phyloP scores from a whole-genome alignment of 108 stramenopile species.

The Nitzschia inconspicua region DNA sequence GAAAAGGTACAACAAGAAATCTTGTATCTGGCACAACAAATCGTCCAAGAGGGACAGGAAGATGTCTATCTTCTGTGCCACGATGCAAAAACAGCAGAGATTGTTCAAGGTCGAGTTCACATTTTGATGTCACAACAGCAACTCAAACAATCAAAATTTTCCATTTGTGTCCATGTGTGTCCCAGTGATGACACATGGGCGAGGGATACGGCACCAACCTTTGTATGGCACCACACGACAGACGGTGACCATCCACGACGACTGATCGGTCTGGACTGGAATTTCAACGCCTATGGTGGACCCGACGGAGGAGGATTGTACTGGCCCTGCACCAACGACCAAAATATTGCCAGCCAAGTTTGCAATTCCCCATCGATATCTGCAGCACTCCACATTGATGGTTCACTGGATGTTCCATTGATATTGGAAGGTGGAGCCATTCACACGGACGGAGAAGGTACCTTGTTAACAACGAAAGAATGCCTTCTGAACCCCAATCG shows the following conservation, averaged over 20 bases:
- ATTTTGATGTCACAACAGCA: background rate
- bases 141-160: background rate
- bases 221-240: constrained; percentile 24
- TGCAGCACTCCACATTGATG: background rate
- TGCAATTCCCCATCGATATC: constrained; percentile 6
- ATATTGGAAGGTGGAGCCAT: constrained; percentile 67
- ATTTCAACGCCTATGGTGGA: constrained; percentile 78
- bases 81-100: constrained; percentile 7
- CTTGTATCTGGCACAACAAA: constrained; percentile 19
- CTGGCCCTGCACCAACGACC: constrained; percentile 56
- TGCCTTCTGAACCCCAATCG: constrained; percentile 67
- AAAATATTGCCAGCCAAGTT: constrained; percentile 37
- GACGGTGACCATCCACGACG: constrained; percentile 3
- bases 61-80: constrained; percentile 29
- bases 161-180: constrained; percentile 25
- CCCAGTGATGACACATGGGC: constrained; percentile 71
- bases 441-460: constrained; percentile 80
- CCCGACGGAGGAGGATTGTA: constrained; percentile 52
- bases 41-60: constrained; percentile 31
- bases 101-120: background rate
- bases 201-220: constrained; percentile 73
- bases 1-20: constrained; percentile 29
- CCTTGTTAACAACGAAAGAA: constrained; percentile 68
- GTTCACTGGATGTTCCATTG: constrained; percentile 23
- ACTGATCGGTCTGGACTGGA: constrained; percentile 60